Evolutionary conservation across 306 rosid species (phyloP), one percentile per base, ranked within the genome.

Genomic region (Albizia julibrissin): DNA sequence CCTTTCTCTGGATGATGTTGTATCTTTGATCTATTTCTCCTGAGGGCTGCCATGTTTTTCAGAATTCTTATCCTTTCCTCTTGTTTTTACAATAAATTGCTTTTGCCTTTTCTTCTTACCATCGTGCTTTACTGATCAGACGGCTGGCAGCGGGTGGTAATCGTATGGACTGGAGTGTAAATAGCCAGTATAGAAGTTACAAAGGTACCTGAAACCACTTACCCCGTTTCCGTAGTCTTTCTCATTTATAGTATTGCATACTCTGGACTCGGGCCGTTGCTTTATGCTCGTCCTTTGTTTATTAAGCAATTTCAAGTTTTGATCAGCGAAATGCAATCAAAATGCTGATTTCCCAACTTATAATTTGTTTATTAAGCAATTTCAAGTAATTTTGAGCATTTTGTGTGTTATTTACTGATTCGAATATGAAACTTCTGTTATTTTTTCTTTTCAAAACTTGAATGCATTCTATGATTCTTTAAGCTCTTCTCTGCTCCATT

Each of bases 101-200:
- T 49, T 29, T 6, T 33, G 13, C 22, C 61, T 83, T 77, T 16
- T 75, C 37, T 64, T 29, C 44, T 44, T 74, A 33, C 13, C 12
- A 24, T 75, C 29, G 16, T 31, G 62, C 70, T 71, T 74, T 44
- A 54, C n/a, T 85, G 80, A 76, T 64, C 89, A 86, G 91, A 87
- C 80, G 74, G 87, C 84, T 71, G 78, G 76, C 81, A 3, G 83
- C 72, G 44, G 87, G 87, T 84, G 87, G 85, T 44, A 83, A 85
- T 82, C 84, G 74, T 87, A 93, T 95, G 98, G 98, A 92, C 59
- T 96, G 98, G 97, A 69, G 81, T 70, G 88, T 70, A 78, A 87
- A 77, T n/a, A 92, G 77, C 79, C 86, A 93, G 66, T 87, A 68
- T 56, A 89, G 88, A 86, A 82, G 91, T 72, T 89, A 88, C 84